Evolutionary conservation across 192 early-diverging fungal species (phyloP), one percentile per base, ranked within the genome.

Genomic region (Backusella luteola): DNA sequence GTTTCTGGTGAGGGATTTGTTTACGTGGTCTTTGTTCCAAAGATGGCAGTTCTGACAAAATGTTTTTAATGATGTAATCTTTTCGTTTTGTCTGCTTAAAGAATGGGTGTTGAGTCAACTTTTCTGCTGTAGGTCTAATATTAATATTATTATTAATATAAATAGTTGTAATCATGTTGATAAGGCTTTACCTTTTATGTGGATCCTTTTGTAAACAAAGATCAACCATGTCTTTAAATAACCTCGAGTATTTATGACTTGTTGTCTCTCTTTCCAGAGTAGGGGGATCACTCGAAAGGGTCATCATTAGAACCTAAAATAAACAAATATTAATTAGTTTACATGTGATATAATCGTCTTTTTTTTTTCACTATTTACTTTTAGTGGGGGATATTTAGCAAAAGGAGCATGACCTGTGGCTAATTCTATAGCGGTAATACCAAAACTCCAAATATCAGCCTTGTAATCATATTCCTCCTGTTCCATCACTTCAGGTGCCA

Each of bases 361-460:
- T 7, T 21, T 8, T 21, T 21, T 21, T 21, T 39, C 11, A 21
- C n/a, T 29, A 12, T 29, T 63, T 63, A 63, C 93, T 87, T 96
- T 96, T 68, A 96, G 79, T 7, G 95, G 94, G 26, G 95, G 93
- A 74, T 88, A 94, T 80, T 95, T 95, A 11, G 95, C 94, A 79
- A 94, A 95, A 17, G 95, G 95, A 8, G 95, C 95, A 78, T 94
- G 92, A 15, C 95, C 95, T n/a, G 92, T 94, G 7, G 95, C 93
- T n/a, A 96, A 79, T 80, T 96, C 95, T 59, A 96, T 81, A 7
- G 92, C 88, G 11, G 95, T 96, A 53, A 96, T 96, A 42, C 95
- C 95, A 85, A 96, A 96, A 75, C 90, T 92, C 95, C 95, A 96
- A 72, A 96, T 96, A 77, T 96, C 95, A 5, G 95, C 95, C 78